Base-by-base conservation (phyloP, 2,329 filamentous ascomycete species). In the Emydomyces testavorans region DNA sequence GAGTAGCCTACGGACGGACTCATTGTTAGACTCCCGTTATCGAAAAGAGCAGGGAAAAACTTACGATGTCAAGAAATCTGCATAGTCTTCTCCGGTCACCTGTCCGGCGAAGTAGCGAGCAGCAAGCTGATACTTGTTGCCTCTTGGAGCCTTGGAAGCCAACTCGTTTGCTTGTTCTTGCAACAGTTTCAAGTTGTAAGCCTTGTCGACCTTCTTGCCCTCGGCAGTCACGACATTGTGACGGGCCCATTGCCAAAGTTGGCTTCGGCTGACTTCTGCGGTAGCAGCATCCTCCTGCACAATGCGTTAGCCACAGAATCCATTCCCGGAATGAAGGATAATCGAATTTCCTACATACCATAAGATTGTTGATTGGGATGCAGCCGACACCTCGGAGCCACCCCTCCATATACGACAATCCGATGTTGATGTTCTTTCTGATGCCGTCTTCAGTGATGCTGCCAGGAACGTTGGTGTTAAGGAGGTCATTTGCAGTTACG, bases 381-480 rank as follows among this genome's bases (percentile, higher is more conserved):
- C 92, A 98, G 50, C 92, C 92, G 18, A 96, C 78, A 28, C 90
- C 92, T 53, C 89, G 83, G 52, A 96, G 75, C 92, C 92, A 98
- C 53, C 87, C 92, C 71, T 98, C 92, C 90, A 96, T 98, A 71
- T 98, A 98, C 44, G 85, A 84, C 4, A 98, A 79, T 32, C 90
- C 92, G 56, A 98, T 96, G 71, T 88, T 90, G 55, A 98, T 75
- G 73, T 96, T 98, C 81, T 95, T 94, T 63, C 85, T 80, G 71
- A 98, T 95, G 49, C 92, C 92, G 4, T 82, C 87, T 68, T 96
- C 90, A 58, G 90, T 95, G 64, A 98, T 77, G 65, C 80, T 77
- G 21, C 92, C 92, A 5, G 90, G 88, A 1, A 96, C 85, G 61
- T 96, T 96, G 85, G 94, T 96, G 77, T 96, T 96, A 51, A 96